phyloP scores from a whole-genome alignment of 176 grass and related monocot species.

The Pontederia crassipes region DNA sequence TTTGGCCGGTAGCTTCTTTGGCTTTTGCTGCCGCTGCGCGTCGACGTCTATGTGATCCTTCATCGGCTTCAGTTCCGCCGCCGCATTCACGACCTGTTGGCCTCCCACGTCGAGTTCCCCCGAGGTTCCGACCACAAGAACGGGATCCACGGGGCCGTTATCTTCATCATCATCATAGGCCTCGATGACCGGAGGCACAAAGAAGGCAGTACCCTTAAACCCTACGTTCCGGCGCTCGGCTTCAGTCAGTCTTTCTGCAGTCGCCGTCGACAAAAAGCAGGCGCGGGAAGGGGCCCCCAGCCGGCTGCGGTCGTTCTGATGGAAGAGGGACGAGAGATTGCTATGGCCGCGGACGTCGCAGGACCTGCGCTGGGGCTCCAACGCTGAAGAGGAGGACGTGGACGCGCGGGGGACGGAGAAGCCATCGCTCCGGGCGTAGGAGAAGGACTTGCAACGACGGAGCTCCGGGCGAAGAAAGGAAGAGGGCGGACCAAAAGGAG shows the following conservation, averaged over 20 bases:
- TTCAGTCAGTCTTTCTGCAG: not conserved
- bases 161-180: not conserved
- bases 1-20: conserved; percentile 17
- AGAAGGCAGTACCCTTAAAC: not conserved
- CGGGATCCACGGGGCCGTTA: conserved; percentile 8
- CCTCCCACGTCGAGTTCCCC: conserved; percentile 5
- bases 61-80: conserved; percentile 22
- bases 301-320: conserved; percentile 9
- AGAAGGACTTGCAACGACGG: conserved; percentile 68
- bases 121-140: conserved; percentile 3
- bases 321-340: conserved; percentile 25
- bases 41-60: conserved; percentile 47
- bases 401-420: not conserved
- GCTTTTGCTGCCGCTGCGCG: conserved; percentile 18
- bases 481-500: not conserved
- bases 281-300: not conserved
- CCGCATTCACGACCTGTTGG: not conserved
- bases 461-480: conserved; percentile 22
- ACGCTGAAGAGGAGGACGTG: conserved; percentile 1
- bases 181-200: not conserved
- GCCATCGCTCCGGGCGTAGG: conserved; percentile 19
- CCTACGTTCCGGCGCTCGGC: not conserved
- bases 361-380: conserved; percentile 64
- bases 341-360: conserved; percentile 39
- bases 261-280: not conserved